These are phyloP conservation scores for Lactarius evosmus DNA, from an alignment of 768 basidiomycete genomes.

Conservation along the genomic window DNA sequence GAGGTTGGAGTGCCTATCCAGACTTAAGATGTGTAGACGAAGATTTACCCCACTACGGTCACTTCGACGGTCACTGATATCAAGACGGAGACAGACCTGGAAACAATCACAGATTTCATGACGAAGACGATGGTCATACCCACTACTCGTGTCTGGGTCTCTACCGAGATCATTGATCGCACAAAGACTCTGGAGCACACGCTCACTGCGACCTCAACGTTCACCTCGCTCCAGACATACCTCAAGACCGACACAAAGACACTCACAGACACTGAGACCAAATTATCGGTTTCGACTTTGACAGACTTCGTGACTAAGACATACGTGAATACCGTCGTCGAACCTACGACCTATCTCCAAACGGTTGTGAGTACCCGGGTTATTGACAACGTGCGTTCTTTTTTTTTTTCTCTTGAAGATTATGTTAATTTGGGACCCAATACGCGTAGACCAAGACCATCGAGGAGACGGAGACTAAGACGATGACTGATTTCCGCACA, in stretches of 20 bases:
- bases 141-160: conserved; percentile 64
- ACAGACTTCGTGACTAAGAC: conserved; percentile 59
- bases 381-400: conserved; percentile 51
- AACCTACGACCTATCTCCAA: conserved; percentile 59
- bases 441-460: conserved; percentile 51
- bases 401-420: not conserved
- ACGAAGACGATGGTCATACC: conserved; percentile 55
- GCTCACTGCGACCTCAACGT: conserved; percentile 46
- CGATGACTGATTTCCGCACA: conserved; percentile 39
- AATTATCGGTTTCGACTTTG: conserved; percentile 49
- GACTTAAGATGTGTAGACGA: conserved; percentile 15
- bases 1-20: not conserved
- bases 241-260: conserved; percentile 42
- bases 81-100: conserved; percentile 26
- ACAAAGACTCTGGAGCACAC: conserved; percentile 49
- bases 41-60: conserved; percentile 25
- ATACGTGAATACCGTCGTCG: conserved; percentile 44
- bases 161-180: conserved; percentile 48
- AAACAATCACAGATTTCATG: conserved; percentile 29
- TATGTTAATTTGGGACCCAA: conserved; percentile 1
- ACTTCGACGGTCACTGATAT: conserved; percentile 28
- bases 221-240: conserved; percentile 54
- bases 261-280: conserved; percentile 38
- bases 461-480: conserved; percentile 41
- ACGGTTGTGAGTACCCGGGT: conserved; percentile 55